These are phyloP conservation scores for Litchi chinensis DNA, from an alignment of 345 rosid species.

Conservation along the genomic window DNA sequence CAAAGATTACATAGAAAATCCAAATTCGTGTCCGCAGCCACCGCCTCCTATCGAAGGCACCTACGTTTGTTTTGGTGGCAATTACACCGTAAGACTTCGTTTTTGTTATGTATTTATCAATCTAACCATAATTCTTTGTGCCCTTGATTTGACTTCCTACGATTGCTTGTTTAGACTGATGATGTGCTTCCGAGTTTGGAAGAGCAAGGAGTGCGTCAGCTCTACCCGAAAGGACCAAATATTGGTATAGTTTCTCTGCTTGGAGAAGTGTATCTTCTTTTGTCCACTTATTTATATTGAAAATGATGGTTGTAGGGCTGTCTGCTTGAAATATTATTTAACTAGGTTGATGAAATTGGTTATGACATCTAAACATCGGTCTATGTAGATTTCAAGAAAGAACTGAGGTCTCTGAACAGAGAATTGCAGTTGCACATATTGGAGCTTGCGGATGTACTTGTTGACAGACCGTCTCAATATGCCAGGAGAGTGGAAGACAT, in stretches of 20 bases:
- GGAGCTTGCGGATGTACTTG: conserved; percentile 94
- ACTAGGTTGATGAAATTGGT: neutral
- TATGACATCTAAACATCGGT: neutral
- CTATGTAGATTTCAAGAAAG: conserved; percentile 80
- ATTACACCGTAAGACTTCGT: conserved; percentile 59
- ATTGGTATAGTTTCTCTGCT: conserved; percentile 46
- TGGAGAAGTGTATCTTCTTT: neutral
- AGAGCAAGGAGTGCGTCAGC: conserved; percentile 84
- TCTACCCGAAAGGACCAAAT: conserved; percentile 70
- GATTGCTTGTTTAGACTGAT: conserved; percentile 53
- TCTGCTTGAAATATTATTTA: neutral
- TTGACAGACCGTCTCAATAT: conserved; percentile 94
- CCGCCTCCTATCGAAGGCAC: conserved; percentile 83
- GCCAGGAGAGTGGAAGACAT: conserved; percentile 93
- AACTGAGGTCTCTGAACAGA: conserved; percentile 70
- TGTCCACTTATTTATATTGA: neutral
- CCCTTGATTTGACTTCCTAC: no score
- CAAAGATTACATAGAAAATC: conserved; percentile 72
- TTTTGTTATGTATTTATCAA: neutral
- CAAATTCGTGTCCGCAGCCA: conserved; percentile 74
- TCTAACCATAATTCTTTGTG: neutral
- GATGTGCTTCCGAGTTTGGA: conserved; percentile 91
- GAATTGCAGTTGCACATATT: conserved; percentile 86
- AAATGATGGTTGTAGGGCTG: neutral
- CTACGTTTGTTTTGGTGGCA: conserved; percentile 72